phyloP scores from a whole-genome alignment of 441 rosid genomes.

The Croton laevigatus region DNA sequence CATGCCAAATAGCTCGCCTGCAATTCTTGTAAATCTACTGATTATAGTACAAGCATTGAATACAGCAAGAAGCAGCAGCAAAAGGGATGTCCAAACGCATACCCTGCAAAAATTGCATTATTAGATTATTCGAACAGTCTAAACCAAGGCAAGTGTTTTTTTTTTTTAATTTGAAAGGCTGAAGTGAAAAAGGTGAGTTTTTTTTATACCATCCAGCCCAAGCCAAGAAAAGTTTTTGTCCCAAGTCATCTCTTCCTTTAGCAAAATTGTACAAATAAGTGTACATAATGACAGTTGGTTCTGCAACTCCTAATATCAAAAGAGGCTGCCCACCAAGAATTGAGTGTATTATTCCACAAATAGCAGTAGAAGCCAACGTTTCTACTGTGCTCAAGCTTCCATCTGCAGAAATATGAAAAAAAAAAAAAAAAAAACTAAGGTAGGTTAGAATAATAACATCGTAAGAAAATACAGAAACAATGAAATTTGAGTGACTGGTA shows the following conservation, averaged over 20 bases:
- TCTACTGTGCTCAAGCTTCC: slow-evolving; percentile 55
- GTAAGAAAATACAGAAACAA: neutral
- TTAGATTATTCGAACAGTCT: neutral
- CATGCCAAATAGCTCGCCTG: slow-evolving; percentile 61
- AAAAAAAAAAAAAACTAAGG: neutral
- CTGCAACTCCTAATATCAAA: slow-evolving; percentile 55
- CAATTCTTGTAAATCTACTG: slow-evolving; percentile 52
- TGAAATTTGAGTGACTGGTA: too few relatives aligned
- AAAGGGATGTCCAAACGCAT: slow-evolving; percentile 58
- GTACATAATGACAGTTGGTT: slow-evolving; percentile 61
- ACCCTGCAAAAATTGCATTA: slow-evolving; percentile 34
- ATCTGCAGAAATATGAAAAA: slow-evolving; percentile 27
- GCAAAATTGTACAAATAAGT: slow-evolving; percentile 55
- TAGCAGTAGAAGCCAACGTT: slow-evolving; percentile 52
- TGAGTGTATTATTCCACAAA: slow-evolving; percentile 57
- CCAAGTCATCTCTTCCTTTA: slow-evolving; percentile 36
- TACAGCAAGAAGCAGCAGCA: slow-evolving; percentile 44
- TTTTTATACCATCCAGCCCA: slow-evolving; percentile 58
- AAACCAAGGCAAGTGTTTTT: neutral
- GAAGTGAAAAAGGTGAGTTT: too few relatives aligned
- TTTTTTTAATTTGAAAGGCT: neutral
- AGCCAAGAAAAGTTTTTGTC: slow-evolving; percentile 46
- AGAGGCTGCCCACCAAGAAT: slow-evolving; percentile 59
- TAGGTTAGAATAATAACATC: neutral
- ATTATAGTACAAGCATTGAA: slow-evolving; percentile 46